Evolutionary conservation across 1,139 yeast species (phyloP).

Genomic region (Komagataea norvegica): DNA sequence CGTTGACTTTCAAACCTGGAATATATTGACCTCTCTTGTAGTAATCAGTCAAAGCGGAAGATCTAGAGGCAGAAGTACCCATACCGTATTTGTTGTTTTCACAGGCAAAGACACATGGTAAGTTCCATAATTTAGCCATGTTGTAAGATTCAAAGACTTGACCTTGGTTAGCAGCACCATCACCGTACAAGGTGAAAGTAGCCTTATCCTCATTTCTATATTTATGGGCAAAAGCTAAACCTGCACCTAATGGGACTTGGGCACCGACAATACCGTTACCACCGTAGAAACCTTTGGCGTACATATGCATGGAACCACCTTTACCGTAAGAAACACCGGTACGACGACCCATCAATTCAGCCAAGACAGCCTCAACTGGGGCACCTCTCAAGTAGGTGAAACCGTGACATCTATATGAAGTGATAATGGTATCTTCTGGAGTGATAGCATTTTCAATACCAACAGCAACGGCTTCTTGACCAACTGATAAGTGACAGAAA

Average conservation of each 20-base stretch:
- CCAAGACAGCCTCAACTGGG: constrained; percentile 82
- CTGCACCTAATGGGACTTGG: constrained; percentile 97
- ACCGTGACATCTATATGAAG: constrained; percentile 98
- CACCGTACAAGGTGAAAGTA: constrained; percentile 90
- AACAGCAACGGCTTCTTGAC: constrained; percentile 98
- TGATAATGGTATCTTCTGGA: constrained; percentile 79
- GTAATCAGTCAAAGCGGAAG: constrained; percentile 94
- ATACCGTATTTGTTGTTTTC: constrained; percentile 99
- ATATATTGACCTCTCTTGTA: constrained; percentile 99
- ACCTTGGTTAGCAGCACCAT: constrained; percentile 99
- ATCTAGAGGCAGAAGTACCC: constrained; percentile 98
- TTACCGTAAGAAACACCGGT: constrained; percentile 94
- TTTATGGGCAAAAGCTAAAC: constrained; percentile 95
- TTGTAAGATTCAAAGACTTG: constrained; percentile 96
- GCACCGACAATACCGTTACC: constrained; percentile 99
- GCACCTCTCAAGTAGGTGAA: constrained; percentile 96
- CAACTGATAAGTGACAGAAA: constrained; percentile 97
- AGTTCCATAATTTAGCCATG: constrained; percentile 98
- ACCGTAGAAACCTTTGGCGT: constrained; percentile 91
- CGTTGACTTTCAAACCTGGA: constrained; percentile 97
- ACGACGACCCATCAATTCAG: constrained; percentile 96
- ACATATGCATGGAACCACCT: constrained; percentile 99
- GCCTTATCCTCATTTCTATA: constrained; percentile 79
- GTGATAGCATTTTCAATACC: constrained; percentile 96
- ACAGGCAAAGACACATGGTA: constrained; percentile 92